A percentile compares a stretch with the other conserved stretches of the same genome.
Conservation (phyloP, 1,284 basidiomycete genomes). For the Stygiomarasmius scandens region DNA sequence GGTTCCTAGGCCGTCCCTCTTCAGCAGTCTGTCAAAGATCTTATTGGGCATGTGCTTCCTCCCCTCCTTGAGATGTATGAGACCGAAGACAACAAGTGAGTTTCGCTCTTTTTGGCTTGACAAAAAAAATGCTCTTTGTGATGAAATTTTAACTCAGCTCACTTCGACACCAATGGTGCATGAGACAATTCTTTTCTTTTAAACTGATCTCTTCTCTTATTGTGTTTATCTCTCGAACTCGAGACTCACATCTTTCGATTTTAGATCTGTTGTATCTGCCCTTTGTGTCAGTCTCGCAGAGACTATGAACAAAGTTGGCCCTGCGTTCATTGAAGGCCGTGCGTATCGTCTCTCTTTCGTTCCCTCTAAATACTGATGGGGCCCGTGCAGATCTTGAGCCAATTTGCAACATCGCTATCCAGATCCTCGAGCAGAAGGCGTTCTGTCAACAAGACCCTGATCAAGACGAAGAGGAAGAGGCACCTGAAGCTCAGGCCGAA, state of each 20-base stretch:
- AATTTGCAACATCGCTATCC: slow-evolving; percentile 78
- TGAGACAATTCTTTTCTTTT: slow-evolving; percentile 52
- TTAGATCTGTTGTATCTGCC: slow-evolving; percentile 84
- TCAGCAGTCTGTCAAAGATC: slow-evolving; percentile 78
- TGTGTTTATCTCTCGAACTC: slow-evolving; percentile 4
- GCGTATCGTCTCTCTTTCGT: slow-evolving; percentile 31
- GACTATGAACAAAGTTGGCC: slow-evolving; percentile 89
- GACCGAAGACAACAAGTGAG: slow-evolving; percentile 97
- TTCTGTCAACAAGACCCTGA: slow-evolving; percentile 97
- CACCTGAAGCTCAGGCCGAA: slow-evolving; percentile 87
- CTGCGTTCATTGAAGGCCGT: slow-evolving; percentile 79
- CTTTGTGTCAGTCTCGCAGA: slow-evolving; percentile 89
- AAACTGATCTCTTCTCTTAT: slow-evolving; percentile 14
- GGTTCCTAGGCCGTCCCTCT: slow-evolving; percentile 54
- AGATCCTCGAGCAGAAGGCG: slow-evolving; percentile 91
- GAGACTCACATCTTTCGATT: slow-evolving; percentile 24
- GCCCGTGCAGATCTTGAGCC: slow-evolving; percentile 76
- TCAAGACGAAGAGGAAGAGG: slow-evolving; percentile 84
- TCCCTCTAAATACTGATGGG: no score
- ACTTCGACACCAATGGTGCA: slow-evolving; percentile 71
- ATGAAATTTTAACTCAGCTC: slow-evolving; percentile 85
- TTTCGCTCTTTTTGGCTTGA: slow-evolving; percentile 26
- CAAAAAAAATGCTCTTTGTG: slow-evolving; percentile 28
- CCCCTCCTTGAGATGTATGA: slow-evolving; percentile 89
- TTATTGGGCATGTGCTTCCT: slow-evolving; percentile 78